Conservation (phyloP, 2,329 filamentous ascomycete species). For the Ilyonectria sp. region DNA sequence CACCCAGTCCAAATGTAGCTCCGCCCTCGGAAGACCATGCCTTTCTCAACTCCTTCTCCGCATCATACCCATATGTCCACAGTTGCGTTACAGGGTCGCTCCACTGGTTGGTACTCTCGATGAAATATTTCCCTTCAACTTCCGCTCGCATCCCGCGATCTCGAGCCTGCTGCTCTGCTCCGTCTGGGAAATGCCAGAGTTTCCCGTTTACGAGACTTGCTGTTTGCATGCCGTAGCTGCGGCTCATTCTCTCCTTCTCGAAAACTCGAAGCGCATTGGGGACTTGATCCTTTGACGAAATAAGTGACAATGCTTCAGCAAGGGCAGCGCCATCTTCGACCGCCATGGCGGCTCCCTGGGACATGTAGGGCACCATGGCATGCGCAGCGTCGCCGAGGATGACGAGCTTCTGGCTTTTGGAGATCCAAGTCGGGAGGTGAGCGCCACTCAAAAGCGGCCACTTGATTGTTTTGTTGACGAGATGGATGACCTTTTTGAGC, state of each 20-base stretch:
- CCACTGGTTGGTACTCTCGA: slow-evolving; percentile 63
- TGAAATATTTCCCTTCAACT: slow-evolving; percentile 54
- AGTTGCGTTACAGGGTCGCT: slow-evolving; percentile 61
- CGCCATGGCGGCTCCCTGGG: slow-evolving; percentile 61
- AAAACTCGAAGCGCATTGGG: slow-evolving; percentile 54
- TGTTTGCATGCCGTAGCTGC: slow-evolving; percentile 58
- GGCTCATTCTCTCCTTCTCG: slow-evolving; percentile 53
- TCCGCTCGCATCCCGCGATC: slow-evolving; percentile 60
- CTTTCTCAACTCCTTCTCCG: slow-evolving; percentile 53
- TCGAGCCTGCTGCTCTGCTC: slow-evolving; percentile 57
- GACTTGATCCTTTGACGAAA: slow-evolving; percentile 48
- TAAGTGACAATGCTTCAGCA: slow-evolving; percentile 49
- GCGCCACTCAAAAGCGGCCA: slow-evolving; percentile 51
- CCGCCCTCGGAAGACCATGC: background rate
- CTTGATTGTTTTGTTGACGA: slow-evolving; percentile 53
- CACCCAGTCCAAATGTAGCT: background rate
- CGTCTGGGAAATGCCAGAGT: slow-evolving; percentile 64
- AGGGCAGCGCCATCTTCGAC: slow-evolving; percentile 60
- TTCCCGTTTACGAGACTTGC: slow-evolving; percentile 62
- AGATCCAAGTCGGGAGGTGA: slow-evolving; percentile 49
- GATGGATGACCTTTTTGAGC: slow-evolving; percentile 53
- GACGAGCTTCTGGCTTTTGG: slow-evolving; percentile 49
- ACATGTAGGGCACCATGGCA: slow-evolving; percentile 61
- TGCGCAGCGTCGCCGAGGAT: slow-evolving; percentile 61
- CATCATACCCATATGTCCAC: slow-evolving; percentile 66